phyloP scores from a whole-genome alignment of 1,139 yeast species.

The Taphrina betulina region DNA sequence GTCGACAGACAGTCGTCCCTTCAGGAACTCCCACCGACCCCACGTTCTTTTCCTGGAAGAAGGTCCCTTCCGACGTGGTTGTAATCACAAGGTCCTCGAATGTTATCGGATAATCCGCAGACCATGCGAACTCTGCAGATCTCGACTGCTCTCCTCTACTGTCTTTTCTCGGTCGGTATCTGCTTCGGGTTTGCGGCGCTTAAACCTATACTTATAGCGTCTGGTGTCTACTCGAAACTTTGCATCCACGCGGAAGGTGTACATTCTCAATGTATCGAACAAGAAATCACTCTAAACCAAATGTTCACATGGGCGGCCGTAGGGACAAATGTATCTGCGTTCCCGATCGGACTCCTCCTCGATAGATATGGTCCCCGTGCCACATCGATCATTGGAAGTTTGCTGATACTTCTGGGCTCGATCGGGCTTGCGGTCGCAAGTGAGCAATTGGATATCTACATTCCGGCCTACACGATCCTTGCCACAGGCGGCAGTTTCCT shows the following conservation, averaged over 20 bases:
- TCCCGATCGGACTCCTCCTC: conserved; percentile 74
- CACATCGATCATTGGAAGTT: conserved; percentile 72
- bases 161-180: conserved; percentile 87
- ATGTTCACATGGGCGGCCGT: conserved; percentile 86
- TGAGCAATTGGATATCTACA: conserved; percentile 56
- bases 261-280: conserved; percentile 56
- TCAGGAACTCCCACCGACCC: no score
- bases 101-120: no score
- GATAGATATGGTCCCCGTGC: conserved; percentile 78
- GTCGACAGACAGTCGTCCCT: no score
- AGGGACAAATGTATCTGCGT: conserved; percentile 77
- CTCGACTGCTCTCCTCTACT: conserved; percentile 76
- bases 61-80: no score
- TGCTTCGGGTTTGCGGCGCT: conserved; percentile 93
- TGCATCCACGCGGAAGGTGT: neutral
- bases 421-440: conserved; percentile 49
- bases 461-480: conserved; percentile 62
- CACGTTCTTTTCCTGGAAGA: no score
- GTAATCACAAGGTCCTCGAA: no score
- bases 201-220: conserved; percentile 72
- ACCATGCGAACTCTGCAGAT: conserved; percentile 52
- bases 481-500: conserved; percentile 84
- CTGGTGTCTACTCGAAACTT: conserved; percentile 61
- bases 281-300: conserved; percentile 75
- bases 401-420: conserved; percentile 57